Evolutionary conservation across 805 yeast genomes (phyloP), one percentile per base, ranked within the genome.

Genomic region (Kockiozyma suomiensis): DNA sequence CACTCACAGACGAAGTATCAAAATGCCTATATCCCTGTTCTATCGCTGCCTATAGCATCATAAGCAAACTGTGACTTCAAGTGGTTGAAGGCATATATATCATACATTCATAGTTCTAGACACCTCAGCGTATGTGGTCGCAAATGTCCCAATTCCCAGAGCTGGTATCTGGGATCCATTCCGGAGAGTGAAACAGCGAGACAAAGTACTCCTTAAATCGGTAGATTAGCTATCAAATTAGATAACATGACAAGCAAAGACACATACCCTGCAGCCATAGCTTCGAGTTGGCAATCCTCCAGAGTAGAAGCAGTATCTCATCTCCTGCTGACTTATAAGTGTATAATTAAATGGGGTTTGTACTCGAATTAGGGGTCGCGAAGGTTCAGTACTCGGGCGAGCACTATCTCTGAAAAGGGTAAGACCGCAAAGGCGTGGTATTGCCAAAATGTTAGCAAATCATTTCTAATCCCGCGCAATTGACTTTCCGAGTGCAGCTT

Each of bases 61-160:
- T n/a, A n/a, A n/a, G n/a, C n/a, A n/a, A 21, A 37, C 28, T 23
- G 2, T 2, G 15, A 37, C n/a, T 10, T 30, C 25, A 23, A 13
- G 23, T 23, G 41, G 3, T 13, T 8, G 23, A 8, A 26, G 2
- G 12, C 37, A n/a, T 17, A 13, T 5, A 96, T 35, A 78, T 69
- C 50, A 1, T 40, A 60, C 64, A 32, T 75, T 72, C 45, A 85
- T 88, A 35, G 92, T 81, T 19, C 76, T 73, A 42, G 59, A 68
- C 67, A 82, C 88, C 8, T 79, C 83, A 23, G 78, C 80, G 37
- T 79, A 79, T 21, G 78, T 79, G 19, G 81, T 70, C 26, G 86
- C 81, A 86, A 88, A 87, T 28, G 94, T 87, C 47, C 96, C 94
- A 47, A 87, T 79, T 1, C 89, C 92, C 42, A 88, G 76, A 15